phyloP scores from a whole-genome alignment of 257 asterid species.

The Scutellaria barbata region DNA sequence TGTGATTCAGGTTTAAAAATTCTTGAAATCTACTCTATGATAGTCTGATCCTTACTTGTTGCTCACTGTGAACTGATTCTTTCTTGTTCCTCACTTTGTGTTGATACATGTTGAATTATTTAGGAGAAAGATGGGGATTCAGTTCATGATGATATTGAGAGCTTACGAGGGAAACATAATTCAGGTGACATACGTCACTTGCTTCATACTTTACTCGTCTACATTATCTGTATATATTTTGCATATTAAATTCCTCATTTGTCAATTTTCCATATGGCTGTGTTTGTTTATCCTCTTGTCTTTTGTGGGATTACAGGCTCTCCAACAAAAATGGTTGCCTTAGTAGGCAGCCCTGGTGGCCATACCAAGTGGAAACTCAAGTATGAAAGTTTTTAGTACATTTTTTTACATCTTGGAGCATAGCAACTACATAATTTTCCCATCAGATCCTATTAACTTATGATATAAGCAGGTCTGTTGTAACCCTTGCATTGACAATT shows the following conservation, averaged over 20 bases:
- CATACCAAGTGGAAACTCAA: constrained; percentile 86
- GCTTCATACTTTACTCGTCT: background rate
- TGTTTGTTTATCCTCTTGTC: constrained; percentile 26
- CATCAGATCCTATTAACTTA: constrained; percentile 21
- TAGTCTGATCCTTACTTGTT: background rate
- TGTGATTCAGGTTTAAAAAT: background rate
- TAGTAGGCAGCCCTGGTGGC: constrained; percentile 55
- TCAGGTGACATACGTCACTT: constrained; percentile 45
- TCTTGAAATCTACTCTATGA: background rate
- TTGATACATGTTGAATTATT: constrained; percentile 18
- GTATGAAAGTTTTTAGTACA: constrained; percentile 47
- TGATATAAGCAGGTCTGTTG: constrained; percentile 65
- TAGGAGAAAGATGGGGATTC: constrained; percentile 61
- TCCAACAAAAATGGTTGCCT: constrained; percentile 39
- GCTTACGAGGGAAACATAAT: constrained; percentile 56
- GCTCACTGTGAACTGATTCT: constrained; percentile 14
- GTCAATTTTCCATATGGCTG: background rate
- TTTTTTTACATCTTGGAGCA: constrained; percentile 24
- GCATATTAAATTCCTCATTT: background rate
- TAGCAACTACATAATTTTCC: constrained; percentile 22
- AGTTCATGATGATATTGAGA: constrained; percentile 52
- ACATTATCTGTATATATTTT: background rate
- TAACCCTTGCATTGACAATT: constrained; percentile 80
- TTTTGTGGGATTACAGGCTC: constrained; percentile 50
- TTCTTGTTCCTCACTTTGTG: constrained; percentile 22